Base-by-base conservation (phyloP, 257 asterid species). In the Cordia subcordata region DNA sequence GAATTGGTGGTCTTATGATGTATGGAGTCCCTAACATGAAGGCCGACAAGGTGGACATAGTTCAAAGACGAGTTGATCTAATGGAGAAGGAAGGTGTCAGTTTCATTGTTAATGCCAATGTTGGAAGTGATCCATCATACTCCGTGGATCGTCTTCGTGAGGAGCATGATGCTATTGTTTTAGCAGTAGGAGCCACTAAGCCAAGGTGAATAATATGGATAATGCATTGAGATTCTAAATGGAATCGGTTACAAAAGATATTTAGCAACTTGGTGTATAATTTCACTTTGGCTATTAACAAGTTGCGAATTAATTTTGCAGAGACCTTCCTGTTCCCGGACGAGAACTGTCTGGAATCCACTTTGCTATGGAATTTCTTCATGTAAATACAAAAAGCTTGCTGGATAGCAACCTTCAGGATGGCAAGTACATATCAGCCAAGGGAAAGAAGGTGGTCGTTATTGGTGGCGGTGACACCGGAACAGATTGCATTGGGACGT, bases 401-500 rank as follows among this genome's bases (percentile, higher is more conserved):
- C 94, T 93, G 4, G 99, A 93, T 68, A 89, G 92, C 81, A 77
- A 89, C 68, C 99, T 86, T 46, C 45, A 79, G 82, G 99, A 89
- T 71, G 99, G 80, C 19, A 87, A 83, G 1, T 89, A 78, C 84
- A 87, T 93, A 61, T 93, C 99, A 21, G 97, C 99, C 13, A 82
- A 85, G 81, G 93, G 83, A 58, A 93, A 89, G 90, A 93, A 85
- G 77, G 96, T 93, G 44, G 97, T 89, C 33, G 99, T 93, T 52
- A 93, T 93, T 64, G 99, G 99, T 77, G 99, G 99, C 56, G 99
- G 99, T 61, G 99, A 93, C 72, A 93, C 99, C 0, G 97, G 99
- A 61, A 93, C 97, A 0, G 97, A 93, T 61, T 93, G 99, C 72
- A 86, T 93, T 13, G 99, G 97, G 47, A 93, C 99, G 40, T 86